Evolutionary conservation across 2,329 filamentous ascomycete species (phyloP), one percentile per base, ranked within the genome.

Genomic region (Zymoseptoria passerinii): DNA sequence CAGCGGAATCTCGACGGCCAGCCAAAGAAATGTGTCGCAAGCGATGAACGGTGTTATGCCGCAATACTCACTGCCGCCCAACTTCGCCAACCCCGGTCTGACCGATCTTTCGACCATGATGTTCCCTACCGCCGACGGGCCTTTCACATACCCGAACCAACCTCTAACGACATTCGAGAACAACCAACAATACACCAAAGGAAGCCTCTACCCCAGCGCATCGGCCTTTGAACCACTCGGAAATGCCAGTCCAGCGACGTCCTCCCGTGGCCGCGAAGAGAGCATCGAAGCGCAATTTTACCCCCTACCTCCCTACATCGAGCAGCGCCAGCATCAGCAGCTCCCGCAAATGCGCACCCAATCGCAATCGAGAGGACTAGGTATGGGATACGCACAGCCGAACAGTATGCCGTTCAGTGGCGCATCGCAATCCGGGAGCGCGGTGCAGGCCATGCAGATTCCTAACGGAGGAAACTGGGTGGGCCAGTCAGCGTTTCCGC

Each of bases 61-160:
- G 48, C 64, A 63, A 48, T 65, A 64, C 52, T 53, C 66, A 1
- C 20, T 70, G 27, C 65, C 67, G 2, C 63, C 62, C 23, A 65
- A 68, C 52, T 68, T 72, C 40, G 58, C 61, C 27, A 77, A 76
- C 58, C 73, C 76, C 2, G 75, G 73, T 8, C 76, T 91, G 16
- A 82, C 87, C 63, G 88, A 89, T 69, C 80, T 92, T 6, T 86
- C 86, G 59, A 83, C 85, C 3, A 83, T 92, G 75, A 91, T 92
- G 86, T 92, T 92, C 67, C 86, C 88, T 1, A 81, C 83, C 35
- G 82, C 83, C 48, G 68, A 71, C 57, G 88, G 92, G 66, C 88
- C 89, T 0, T 87, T 92, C 62, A 87, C 86, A 0, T 94, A 92
- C 67, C 88, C 88, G 0, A 90, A 87, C 67, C 87, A 90, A 63